phyloP scores from a whole-genome alignment of 805 yeast genomes.

The Huiozyma naganishii region DNA sequence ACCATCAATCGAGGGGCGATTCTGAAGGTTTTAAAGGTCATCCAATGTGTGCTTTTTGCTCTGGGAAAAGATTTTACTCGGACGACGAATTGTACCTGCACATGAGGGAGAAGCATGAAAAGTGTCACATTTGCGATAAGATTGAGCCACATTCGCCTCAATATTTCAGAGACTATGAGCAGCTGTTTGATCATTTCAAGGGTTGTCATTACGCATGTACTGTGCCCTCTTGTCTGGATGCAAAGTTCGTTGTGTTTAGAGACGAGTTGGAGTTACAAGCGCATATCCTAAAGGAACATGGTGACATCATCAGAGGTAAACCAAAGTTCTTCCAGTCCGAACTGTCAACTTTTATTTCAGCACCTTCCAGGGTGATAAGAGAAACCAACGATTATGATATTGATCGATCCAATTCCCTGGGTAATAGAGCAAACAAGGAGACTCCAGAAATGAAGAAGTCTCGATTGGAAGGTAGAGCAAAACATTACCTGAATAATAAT shows the following conservation, averaged over 20 bases:
- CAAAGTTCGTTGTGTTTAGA: slow-evolving; percentile 83
- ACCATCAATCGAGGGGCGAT: slow-evolving; percentile 70
- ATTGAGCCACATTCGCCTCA: slow-evolving; percentile 49
- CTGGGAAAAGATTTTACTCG: slow-evolving; percentile 66
- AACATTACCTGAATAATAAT: slow-evolving; percentile 58
- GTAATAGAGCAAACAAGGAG: slow-evolving; percentile 15
- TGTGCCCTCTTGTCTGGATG: slow-evolving; percentile 69
- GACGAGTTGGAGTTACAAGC: slow-evolving; percentile 80
- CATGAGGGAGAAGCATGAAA: slow-evolving; percentile 73
- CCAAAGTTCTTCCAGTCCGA: slow-evolving; percentile 43
- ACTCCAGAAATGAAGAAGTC: slow-evolving; percentile 39
- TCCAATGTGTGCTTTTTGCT: slow-evolving; percentile 78
- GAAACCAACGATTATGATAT: slow-evolving; percentile 7
- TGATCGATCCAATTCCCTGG: not conserved
- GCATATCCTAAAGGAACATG: slow-evolving; percentile 77
- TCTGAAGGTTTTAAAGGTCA: slow-evolving; percentile 57
- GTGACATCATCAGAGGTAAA: slow-evolving; percentile 21
- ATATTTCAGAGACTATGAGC: slow-evolving; percentile 68
- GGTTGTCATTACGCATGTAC: slow-evolving; percentile 67
- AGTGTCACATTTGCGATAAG: slow-evolving; percentile 83
- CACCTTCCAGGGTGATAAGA: slow-evolving; percentile 22
- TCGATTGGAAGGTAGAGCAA: slow-evolving; percentile 77
- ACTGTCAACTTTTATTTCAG: slow-evolving; percentile 44
- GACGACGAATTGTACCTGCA: slow-evolving; percentile 79
- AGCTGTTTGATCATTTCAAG: slow-evolving; percentile 65